Evolutionary conservation across 306 rosid genomes (phyloP).

Genomic region (Malus sylvestris): DNA sequence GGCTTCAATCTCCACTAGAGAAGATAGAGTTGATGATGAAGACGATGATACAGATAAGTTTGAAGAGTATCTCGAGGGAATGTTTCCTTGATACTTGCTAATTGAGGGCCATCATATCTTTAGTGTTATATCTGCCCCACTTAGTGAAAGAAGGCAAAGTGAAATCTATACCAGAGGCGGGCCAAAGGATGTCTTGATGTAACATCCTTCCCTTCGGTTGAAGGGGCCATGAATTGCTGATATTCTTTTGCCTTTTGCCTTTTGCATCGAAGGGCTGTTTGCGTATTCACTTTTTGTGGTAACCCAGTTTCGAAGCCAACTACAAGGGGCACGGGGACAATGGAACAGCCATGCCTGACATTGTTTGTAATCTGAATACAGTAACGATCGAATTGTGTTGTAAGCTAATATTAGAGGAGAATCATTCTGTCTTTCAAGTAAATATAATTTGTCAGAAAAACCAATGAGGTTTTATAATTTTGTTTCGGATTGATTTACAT

Average conservation of each 20-base stretch:
- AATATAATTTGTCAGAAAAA: too few relatives aligned
- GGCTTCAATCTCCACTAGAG: constrained; percentile 36
- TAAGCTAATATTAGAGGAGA: background rate
- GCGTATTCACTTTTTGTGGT: too few relatives aligned
- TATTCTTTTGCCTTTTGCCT: too few relatives aligned
- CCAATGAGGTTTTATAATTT: too few relatives aligned
- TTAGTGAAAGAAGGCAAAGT: background rate
- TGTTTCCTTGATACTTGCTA: constrained; percentile 60
- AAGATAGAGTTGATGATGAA: constrained; percentile 35
- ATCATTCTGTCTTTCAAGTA: background rate
- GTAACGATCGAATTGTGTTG: background rate
- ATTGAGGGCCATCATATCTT: background rate
- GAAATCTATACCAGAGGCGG: background rate
- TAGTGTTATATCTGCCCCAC: background rate
- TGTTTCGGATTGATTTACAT: too few relatives aligned
- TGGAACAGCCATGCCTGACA: background rate
- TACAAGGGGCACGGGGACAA: background rate
- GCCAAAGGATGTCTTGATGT: background rate
- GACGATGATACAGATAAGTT: constrained; percentile 36
- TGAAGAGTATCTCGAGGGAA: constrained; percentile 74
- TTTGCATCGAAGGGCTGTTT: too few relatives aligned
- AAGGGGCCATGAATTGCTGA: too few relatives aligned
- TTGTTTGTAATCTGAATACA: background rate
- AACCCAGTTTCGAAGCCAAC: background rate
- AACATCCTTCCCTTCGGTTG: background rate